Conservation (phyloP, 768 basidiomycete genomes). For the Amanita polypyramis region DNA sequence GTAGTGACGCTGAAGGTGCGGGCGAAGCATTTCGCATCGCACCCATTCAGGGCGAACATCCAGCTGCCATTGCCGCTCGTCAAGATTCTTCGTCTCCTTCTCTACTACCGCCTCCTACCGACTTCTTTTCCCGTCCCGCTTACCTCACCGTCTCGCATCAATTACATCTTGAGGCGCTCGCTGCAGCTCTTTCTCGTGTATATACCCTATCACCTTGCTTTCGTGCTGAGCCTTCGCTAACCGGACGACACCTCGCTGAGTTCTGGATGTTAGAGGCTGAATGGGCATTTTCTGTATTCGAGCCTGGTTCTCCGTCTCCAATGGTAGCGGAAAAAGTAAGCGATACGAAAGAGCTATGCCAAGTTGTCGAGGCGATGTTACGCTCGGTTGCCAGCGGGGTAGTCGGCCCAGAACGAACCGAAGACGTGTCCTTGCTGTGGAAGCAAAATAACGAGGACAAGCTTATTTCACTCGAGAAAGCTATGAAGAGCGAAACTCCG, state of each 20-base stretch:
- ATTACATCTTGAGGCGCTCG: slow-evolving; percentile 86
- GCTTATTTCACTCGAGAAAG: slow-evolving; percentile 23
- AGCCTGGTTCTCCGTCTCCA: not conserved
- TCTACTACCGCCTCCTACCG: slow-evolving; percentile 15
- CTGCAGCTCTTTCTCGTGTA: slow-evolving; percentile 66
- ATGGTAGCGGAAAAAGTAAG: slow-evolving; percentile 10
- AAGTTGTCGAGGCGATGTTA: slow-evolving; percentile 27
- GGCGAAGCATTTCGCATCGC: slow-evolving; percentile 82
- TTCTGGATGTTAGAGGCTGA: slow-evolving; percentile 99
- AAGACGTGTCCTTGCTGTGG: slow-evolving; percentile 28
- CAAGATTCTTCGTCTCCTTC: slow-evolving; percentile 3
- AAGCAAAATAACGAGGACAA: slow-evolving; percentile 19
- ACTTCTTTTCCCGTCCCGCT: slow-evolving; percentile 69
- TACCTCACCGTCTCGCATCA: slow-evolving; percentile 95
- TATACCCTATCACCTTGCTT: slow-evolving; percentile 94
- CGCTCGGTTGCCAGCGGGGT: slow-evolving; percentile 15
- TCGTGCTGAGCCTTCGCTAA: slow-evolving; percentile 84
- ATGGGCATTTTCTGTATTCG: slow-evolving; percentile 36
- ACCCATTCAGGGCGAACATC: slow-evolving; percentile 23
- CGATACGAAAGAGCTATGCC: slow-evolving; percentile 35
- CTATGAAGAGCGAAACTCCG: slow-evolving; percentile 21
- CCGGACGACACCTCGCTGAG: slow-evolving; percentile 88
- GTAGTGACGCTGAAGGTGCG: slow-evolving; percentile 91
- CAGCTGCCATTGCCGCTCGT: slow-evolving; percentile 12
- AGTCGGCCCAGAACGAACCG: slow-evolving; percentile 11